Conservation (phyloP, 768 basidiomycete genomes). For the Filobasidium floriforme region DNA sequence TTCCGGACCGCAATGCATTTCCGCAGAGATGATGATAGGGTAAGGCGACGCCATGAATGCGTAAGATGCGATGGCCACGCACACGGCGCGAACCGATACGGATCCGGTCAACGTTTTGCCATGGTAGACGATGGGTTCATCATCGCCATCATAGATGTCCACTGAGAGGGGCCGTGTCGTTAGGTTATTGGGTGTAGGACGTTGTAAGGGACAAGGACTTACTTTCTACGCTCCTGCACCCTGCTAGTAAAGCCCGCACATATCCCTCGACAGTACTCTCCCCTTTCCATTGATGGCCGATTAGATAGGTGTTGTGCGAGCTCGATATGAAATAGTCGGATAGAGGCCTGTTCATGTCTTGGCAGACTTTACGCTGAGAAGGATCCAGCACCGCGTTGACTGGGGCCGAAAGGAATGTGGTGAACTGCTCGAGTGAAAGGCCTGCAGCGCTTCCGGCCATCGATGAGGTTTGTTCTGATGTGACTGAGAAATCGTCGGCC, state of each 20-base stretch:
- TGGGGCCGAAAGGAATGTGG: constrained; percentile 67
- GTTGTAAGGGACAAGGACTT: constrained; percentile 41
- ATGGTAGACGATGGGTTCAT: constrained; percentile 77
- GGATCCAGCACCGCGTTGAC: constrained; percentile 63
- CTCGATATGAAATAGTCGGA: constrained; percentile 82
- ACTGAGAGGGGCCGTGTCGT: constrained; percentile 51
- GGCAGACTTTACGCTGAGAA: constrained; percentile 54
- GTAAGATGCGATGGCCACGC: constrained; percentile 75
- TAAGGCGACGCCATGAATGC: constrained; percentile 85
- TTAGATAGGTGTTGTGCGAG: constrained; percentile 63
- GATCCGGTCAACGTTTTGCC: constrained; percentile 81
- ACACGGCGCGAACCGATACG: constrained; percentile 70
- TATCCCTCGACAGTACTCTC: constrained; percentile 87
- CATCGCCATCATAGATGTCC: constrained; percentile 83
- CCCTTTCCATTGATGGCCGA: constrained; percentile 55
- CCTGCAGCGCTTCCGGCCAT: background rate
- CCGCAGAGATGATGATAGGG: constrained; percentile 85
- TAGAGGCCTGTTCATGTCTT: constrained; percentile 83
- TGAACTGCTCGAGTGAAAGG: constrained; percentile 45
- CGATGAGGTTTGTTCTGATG: background rate
- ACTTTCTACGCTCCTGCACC: constrained; percentile 92
- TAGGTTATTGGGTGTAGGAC: background rate
- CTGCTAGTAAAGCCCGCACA: constrained; percentile 77
- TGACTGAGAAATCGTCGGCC: background rate
- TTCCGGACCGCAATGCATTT: constrained; percentile 70